These are phyloP conservation scores for Phytophthora melonis DNA, from an alignment of 352 stramenopile species.

Conservation along the genomic window DNA sequence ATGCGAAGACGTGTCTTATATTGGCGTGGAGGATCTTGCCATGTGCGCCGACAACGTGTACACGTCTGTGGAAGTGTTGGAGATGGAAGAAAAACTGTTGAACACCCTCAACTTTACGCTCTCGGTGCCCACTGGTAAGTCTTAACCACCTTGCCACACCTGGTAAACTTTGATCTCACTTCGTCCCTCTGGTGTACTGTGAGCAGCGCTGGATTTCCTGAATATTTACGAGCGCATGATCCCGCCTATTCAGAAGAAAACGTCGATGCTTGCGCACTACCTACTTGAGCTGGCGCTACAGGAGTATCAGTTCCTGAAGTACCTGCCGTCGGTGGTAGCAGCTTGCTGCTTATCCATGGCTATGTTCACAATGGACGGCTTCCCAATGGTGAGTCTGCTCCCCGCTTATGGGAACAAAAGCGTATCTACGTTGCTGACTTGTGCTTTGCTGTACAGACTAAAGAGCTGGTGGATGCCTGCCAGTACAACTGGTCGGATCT, in stretches of 20 bases:
- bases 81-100: constrained; percentile 93
- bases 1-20: constrained; percentile 94
- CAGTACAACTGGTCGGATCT: constrained; percentile 81
- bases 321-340: constrained; percentile 86
- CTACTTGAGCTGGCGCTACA: constrained; percentile 88
- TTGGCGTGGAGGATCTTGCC: constrained; percentile 91
- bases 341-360: constrained; percentile 88
- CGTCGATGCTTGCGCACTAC: constrained; percentile 90
- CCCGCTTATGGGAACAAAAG: not conserved
- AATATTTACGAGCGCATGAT: constrained; percentile 93
- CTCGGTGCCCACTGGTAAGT: constrained; percentile 84
- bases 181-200: constrained; percentile 5
- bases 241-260: constrained; percentile 84
- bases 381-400: constrained; percentile 69
- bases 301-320: constrained; percentile 90
- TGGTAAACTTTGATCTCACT: not conserved
- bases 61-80: constrained; percentile 88
- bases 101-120: constrained; percentile 94
- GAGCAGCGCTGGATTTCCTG: constrained; percentile 85
- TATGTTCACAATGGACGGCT: constrained; percentile 87
- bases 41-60: constrained; percentile 94
- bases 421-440: not conserved
- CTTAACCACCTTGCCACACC: no score
- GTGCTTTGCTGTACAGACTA: constrained; percentile 50
- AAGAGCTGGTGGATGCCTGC: constrained; percentile 83